These are phyloP conservation scores for Cladochytrium replicatum DNA, from an alignment of 192 early-diverging fungal genomes.

Conservation along the genomic window DNA sequence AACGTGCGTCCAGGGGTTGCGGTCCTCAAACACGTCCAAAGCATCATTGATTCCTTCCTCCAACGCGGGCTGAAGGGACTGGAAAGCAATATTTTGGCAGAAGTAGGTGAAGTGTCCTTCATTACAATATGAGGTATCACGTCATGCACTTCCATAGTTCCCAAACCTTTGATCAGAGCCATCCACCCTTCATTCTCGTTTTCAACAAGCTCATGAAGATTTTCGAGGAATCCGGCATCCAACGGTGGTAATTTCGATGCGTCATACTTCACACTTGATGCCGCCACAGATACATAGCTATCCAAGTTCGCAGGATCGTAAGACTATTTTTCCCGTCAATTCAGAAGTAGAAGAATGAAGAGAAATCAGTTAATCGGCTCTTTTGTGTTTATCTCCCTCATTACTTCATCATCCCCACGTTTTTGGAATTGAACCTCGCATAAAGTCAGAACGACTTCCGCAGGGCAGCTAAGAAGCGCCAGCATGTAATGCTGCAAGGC, in stretches of 20 bases:
- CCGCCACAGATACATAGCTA: background rate
- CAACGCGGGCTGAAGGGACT: constrained; percentile 71
- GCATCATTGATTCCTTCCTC: constrained; percentile 83
- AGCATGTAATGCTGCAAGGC: constrained; percentile 23
- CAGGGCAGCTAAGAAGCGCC: constrained; percentile 30
- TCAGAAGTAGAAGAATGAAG: no score
- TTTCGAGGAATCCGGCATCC: constrained; percentile 24
- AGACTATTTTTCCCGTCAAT: background rate
- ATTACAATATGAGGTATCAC: constrained; percentile 1
- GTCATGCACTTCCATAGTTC: background rate
- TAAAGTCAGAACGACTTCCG: constrained; percentile 39
- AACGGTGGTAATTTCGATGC: constrained; percentile 14
- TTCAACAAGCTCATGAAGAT: constrained; percentile 27
- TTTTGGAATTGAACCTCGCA: constrained; percentile 31
- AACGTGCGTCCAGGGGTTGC: constrained; percentile 65
- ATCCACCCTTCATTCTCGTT: constrained; percentile 20
- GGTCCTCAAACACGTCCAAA: constrained; percentile 85
- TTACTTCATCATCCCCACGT: constrained; percentile 1
- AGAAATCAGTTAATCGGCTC: no score
- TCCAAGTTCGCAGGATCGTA: constrained; percentile 17
- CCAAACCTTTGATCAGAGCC: constrained; percentile 29
- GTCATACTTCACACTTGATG: background rate
- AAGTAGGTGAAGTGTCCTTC: constrained; percentile 71
- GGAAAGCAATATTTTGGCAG: constrained; percentile 60
- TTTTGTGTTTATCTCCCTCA: no score